Base-by-base conservation (phyloP, 2,329 filamentous ascomycete genomes). In the Aureobasidium zeae region DNA sequence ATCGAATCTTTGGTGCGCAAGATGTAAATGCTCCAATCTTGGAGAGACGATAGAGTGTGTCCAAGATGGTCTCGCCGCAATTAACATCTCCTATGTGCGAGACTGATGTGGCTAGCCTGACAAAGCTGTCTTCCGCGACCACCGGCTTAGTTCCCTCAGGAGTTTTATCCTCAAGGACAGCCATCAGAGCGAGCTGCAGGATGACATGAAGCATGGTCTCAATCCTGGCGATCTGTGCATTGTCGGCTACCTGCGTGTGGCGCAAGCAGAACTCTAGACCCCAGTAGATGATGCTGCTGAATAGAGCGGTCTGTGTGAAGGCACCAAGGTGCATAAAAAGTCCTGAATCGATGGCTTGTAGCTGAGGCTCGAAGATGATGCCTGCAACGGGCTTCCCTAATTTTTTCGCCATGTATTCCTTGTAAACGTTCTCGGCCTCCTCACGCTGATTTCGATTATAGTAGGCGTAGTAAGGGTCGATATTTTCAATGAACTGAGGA, bases 381-480 rank as follows among this genome's bases (percentile, higher is more conserved):
- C 95, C 87, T 29, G 86, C 79, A 1, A 76, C 68, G 31, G 80
- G 72, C 59, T 88, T 87, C 13, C 88, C 87, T 0, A 82, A 86
- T 64, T 84, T 87, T 65, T 87, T 87, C 9, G 87, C 85, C 69
- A 91, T 79, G 70, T 85, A 83, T 56, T 83, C 81, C 54, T 83
- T 86, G 66, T 91, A 95, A 3, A 87, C 83, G 52, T 77, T 80
- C 63, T 98, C 91, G 0, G 89, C 86, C 61, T 98, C 91, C 58
- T 98, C 91, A 38, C 91, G 78, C 61, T 96, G 89, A 56, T 98
- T 98, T 59, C 94, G 94, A 56, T 81, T 93, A 63, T 94, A 98
- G 58, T 96, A 87, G 5, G 88, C 84, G 56, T 88, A 91, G 60
- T 95, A 98, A 1, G 93, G 91, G 59, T 98, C 93, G 38, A 98